phyloP scores from a whole-genome alignment of 176 grass and related monocot genomes.

The Microstegium vimineum region DNA sequence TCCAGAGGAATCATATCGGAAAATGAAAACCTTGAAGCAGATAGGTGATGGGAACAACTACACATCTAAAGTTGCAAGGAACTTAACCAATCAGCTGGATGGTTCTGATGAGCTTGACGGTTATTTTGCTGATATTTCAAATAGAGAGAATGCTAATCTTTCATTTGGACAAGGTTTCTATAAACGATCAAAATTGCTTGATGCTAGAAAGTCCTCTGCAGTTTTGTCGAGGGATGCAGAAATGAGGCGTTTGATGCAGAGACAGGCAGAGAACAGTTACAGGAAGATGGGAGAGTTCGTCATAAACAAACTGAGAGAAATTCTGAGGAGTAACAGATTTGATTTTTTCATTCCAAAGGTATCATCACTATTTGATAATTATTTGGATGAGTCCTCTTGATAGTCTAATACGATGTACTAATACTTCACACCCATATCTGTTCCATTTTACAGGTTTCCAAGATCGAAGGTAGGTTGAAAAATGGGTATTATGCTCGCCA shows the following conservation, averaged over 20 bases:
- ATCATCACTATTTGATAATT: neutral
- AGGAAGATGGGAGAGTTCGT: slow-evolving; percentile 82
- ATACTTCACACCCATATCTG: neutral
- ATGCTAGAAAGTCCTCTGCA: slow-evolving; percentile 89
- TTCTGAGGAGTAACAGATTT: slow-evolving; percentile 79
- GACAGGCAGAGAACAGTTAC: slow-evolving; percentile 79
- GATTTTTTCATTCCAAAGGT: slow-evolving; percentile 91
- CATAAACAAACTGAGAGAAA: slow-evolving; percentile 70
- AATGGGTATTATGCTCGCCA: slow-evolving; percentile 86
- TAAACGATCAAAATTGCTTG: slow-evolving; percentile 87
- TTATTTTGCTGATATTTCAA: slow-evolving; percentile 59
- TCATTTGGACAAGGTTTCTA: slow-evolving; percentile 93
- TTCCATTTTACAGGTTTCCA: slow-evolving; percentile 68
- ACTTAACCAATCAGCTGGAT: slow-evolving; percentile 48
- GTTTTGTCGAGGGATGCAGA: slow-evolving; percentile 96
- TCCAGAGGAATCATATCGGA: slow-evolving; percentile 55
- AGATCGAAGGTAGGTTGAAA: slow-evolving; percentile 93
- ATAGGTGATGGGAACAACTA: slow-evolving; percentile 57
- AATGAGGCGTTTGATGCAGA: slow-evolving; percentile 91
- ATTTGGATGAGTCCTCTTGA: neutral
- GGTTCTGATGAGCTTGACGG: slow-evolving; percentile 65
- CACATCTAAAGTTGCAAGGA: slow-evolving; percentile 48
- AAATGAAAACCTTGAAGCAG: slow-evolving; percentile 71
- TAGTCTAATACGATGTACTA: neutral
- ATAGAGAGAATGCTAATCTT: slow-evolving; percentile 50